A percentile compares a stretch with the other conserved stretches of the same genome.
phyloP scores from a whole-genome alignment of 179 eudicot species.

The Spergularia azorica region DNA sequence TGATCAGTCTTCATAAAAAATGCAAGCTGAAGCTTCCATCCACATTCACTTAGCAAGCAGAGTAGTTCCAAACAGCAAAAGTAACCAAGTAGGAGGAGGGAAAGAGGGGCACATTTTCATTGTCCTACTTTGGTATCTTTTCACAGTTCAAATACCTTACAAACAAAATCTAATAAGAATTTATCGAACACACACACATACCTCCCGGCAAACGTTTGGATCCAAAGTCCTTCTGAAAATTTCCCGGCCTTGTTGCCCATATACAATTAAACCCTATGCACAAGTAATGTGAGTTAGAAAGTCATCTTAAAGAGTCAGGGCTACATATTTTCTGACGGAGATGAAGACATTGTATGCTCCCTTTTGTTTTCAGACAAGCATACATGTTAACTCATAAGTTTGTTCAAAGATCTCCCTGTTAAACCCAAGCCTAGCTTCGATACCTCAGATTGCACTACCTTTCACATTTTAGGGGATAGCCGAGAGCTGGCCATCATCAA shows the following conservation, averaged over 20 bases:
- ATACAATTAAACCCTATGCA: slow-evolving; percentile 80
- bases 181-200: slow-evolving; percentile 26
- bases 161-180: not conserved
- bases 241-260: slow-evolving; percentile 90
- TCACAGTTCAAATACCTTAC: not conserved
- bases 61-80: not conserved
- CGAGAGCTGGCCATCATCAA: no score
- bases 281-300: slow-evolving; percentile 3
- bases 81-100: not conserved
- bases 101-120: not conserved
- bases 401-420: not conserved
- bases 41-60: no score
- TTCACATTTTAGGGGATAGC: no score
- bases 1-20: no score
- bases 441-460: not conserved
- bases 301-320: not conserved
- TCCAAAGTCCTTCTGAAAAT: slow-evolving; percentile 75
- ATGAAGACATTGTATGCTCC: not conserved
- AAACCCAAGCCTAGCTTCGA: not conserved
- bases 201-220: slow-evolving; percentile 78
- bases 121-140: not conserved
- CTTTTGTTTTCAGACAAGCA: not conserved
- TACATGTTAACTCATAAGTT: not conserved
- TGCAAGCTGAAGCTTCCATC: no score
- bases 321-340: not conserved